Conservation (phyloP, 2,329 filamentous ascomycete species). For the Ambrosiella xylebori region DNA sequence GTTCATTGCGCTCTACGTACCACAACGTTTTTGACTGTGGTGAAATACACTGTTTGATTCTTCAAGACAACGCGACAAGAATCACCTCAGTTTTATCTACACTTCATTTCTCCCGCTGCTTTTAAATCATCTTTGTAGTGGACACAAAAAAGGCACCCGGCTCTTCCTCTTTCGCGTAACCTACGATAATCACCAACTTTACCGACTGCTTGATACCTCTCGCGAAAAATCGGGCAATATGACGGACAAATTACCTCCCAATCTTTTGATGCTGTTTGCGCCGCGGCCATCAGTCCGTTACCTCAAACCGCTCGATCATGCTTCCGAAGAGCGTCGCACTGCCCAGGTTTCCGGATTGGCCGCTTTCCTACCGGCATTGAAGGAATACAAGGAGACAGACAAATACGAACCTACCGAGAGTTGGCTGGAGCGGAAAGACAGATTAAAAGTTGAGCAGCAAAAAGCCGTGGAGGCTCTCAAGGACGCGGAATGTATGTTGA, state of each 20-base stretch:
- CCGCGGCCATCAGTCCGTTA: constrained; percentile 83
- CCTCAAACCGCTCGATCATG: constrained; percentile 65
- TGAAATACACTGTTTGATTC: no score
- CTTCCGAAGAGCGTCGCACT: constrained; percentile 67
- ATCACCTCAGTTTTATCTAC: no score
- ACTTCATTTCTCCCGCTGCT: neutral
- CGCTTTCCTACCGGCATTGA: constrained; percentile 53
- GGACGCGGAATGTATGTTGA: constrained; percentile 25
- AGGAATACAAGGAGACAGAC: constrained; percentile 63
- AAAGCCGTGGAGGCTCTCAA: constrained; percentile 44
- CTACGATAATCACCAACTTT: neutral
- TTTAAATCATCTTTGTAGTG: neutral
- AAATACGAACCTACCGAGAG: constrained; percentile 72
- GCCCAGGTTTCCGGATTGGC: constrained; percentile 56
- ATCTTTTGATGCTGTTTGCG: constrained; percentile 85
- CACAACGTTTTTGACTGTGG: no score
- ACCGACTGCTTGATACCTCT: neutral
- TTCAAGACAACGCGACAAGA: no score
- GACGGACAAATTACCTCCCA: constrained; percentile 92
- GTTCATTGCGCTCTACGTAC: no score
- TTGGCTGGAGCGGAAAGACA: constrained; percentile 76
- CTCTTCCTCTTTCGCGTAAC: neutral
- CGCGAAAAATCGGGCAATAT: constrained; percentile 30
- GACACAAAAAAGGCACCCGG: neutral
- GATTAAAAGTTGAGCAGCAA: constrained; percentile 66